These are phyloP conservation scores for Globisporangium irregulare DNA, from an alignment of 352 stramenopile species.

Conservation along the genomic window DNA sequence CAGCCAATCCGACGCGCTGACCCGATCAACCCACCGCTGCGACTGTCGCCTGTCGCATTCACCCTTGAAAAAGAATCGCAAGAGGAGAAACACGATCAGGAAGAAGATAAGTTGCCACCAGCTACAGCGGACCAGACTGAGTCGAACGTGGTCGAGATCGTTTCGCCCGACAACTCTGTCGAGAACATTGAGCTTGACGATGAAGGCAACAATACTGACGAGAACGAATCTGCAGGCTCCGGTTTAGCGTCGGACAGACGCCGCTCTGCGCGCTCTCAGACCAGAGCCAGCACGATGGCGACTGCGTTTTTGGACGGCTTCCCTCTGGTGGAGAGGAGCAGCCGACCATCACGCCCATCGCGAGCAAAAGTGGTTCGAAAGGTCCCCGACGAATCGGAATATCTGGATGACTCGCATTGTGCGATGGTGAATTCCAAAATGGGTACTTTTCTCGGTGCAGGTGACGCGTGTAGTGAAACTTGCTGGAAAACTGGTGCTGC, in stretches of 20 bases:
- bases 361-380: slow-evolving; percentile 27
- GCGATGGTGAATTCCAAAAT: slow-evolving; percentile 39
- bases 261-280: slow-evolving; percentile 54
- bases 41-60: slow-evolving; percentile 33
- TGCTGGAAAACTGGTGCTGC: slow-evolving; percentile 35
- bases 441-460: slow-evolving; percentile 31
- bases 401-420: slow-evolving; percentile 60
- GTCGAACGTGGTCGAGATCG: background rate
- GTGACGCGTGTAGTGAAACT: slow-evolving; percentile 31
- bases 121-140: background rate
- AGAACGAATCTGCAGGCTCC: slow-evolving; percentile 9
- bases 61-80: background rate
- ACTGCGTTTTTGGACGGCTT: slow-evolving; percentile 49
- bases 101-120: background rate
- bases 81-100: background rate
- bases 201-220: slow-evolving; percentile 4
- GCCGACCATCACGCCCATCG: slow-evolving; percentile 20
- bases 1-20: slow-evolving; percentile 54
- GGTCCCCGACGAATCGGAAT: slow-evolving; percentile 54
- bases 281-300: slow-evolving; percentile 51
- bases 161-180: background rate
- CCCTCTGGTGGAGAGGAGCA: slow-evolving; percentile 20
- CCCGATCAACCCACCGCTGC: slow-evolving; percentile 53
- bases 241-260: slow-evolving; percentile 35
- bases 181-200: slow-evolving; percentile 5